Percentiles rank a stretch among this genome's conserved stretches.
Conservation (phyloP, 371 early-diverging fungal species). For the Quaeritorhiza haematococci region DNA sequence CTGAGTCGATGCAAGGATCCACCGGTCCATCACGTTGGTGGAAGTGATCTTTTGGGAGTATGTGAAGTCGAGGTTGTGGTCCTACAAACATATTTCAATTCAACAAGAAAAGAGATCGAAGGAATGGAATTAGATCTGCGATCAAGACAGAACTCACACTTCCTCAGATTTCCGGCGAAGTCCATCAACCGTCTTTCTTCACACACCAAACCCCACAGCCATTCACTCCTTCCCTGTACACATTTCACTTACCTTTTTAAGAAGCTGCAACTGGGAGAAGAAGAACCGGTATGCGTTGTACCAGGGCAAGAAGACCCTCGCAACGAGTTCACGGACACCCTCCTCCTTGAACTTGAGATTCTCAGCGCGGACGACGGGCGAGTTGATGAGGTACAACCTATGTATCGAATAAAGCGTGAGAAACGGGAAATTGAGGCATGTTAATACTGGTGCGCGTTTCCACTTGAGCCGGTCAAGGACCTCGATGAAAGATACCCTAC, state of each 20-base stretch:
- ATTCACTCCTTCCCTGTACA: constrained; percentile 1
- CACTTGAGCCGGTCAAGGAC: not conserved
- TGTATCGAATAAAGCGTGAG: not conserved
- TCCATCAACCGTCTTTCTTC: too few relatives aligned
- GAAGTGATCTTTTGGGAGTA: constrained; percentile 63
- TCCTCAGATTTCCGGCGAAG: not conserved
- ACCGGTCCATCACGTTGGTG: constrained; percentile 95
- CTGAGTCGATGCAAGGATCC: constrained; percentile 95
- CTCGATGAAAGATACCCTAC: constrained; percentile 9
- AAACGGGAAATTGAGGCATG: not conserved
- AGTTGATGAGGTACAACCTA: constrained; percentile 94
- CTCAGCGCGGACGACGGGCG: constrained; percentile 99
- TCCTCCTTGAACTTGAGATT: constrained; percentile 96
- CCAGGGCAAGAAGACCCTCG: constrained; percentile 98
- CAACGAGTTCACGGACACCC: constrained; percentile 96
- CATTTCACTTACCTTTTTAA: constrained; percentile 61
- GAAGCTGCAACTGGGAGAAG: constrained; percentile 77
- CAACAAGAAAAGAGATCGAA: not conserved
- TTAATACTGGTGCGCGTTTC: too few relatives aligned
- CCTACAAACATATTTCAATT: constrained; percentile 28
- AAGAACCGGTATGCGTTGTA: constrained; percentile 98
- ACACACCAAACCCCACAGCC: constrained; percentile 17
- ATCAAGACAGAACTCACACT: not conserved
- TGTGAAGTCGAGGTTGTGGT: constrained; percentile 70
- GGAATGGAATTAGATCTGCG: not conserved